Evolutionary conservation across 306 rosid species (phyloP).

Genomic region (Biancaea sappan): DNA sequence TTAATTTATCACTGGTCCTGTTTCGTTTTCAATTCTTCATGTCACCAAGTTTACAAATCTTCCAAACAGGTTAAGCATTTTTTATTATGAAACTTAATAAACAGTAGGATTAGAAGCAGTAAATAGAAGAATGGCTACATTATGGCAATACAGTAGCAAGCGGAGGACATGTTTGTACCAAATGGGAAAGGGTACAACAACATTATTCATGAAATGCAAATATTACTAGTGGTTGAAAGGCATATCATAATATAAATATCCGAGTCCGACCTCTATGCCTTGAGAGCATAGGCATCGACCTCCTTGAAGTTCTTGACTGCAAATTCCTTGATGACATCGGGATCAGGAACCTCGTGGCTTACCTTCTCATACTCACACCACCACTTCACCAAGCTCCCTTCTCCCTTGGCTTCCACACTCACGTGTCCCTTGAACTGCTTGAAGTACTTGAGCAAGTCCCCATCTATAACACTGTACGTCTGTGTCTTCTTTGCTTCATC

Average conservation of each 20-base stretch:
- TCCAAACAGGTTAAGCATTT: no score
- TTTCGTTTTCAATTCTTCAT: no score
- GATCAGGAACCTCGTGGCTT: slow-evolving; percentile 62
- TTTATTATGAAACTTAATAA: background rate
- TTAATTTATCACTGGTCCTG: no score
- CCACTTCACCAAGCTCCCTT: slow-evolving; percentile 73
- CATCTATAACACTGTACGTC: slow-evolving; percentile 59
- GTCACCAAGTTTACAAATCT: no score
- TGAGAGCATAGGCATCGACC: slow-evolving; percentile 53
- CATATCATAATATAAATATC: background rate
- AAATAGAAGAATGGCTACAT: background rate
- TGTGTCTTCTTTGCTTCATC: slow-evolving; percentile 61
- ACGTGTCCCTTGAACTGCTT: slow-evolving; percentile 59
- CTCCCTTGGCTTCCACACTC: slow-evolving; percentile 45
- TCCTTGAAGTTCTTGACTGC: slow-evolving; percentile 74
- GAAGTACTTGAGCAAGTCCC: slow-evolving; percentile 79
- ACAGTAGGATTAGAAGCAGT: background rate
- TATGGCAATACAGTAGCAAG: background rate
- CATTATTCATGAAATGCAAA: slow-evolving; percentile 16
- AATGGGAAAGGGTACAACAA: background rate
- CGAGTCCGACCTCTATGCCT: background rate
- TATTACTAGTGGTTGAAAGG: background rate
- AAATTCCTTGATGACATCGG: slow-evolving; percentile 66
- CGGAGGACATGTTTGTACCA: background rate
- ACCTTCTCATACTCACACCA: slow-evolving; percentile 64